Evolutionary conservation across 2,329 filamentous ascomycete genomes (phyloP), one percentile per base, ranked within the genome.

Genomic region (Plenodomus lindquistii): DNA sequence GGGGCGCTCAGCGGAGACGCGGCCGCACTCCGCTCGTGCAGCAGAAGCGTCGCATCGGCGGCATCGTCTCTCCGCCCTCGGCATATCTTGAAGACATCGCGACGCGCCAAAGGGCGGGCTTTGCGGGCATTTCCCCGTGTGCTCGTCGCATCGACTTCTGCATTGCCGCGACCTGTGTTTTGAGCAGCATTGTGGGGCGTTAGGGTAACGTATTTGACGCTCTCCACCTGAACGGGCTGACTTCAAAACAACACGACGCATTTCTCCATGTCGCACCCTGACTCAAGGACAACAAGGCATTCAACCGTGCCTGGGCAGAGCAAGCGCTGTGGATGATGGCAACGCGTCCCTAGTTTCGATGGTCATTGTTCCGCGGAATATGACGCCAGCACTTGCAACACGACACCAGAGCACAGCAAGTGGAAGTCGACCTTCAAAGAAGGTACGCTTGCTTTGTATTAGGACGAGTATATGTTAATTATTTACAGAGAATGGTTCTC

Each of bases 11-110:
- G 21, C 52, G 52, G 50, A 34, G 34, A 29, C 27, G 44, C 48
- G 54, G 59, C 39, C 39, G 48, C 40, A 13, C 46, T 57, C 59
- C 59, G 59, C 57, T 34, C 50, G 42, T 62, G 59, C 57, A 60
- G 54, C 43, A 54, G 19, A 48, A 50, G 50, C 47, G 48, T 52
- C 43, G 27, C 27, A 31, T 31, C n/a, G 15, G 6, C 22, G 46
- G 46, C 46, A 29, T 46, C 53, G 53, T 41, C 38, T 16, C 22
- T 42, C 51, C 48, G 40, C 44, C 50, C 39, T 37, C 40, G 24
- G 49, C 48, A 45, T 38, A 47, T 50, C 19, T 37, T 27, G 16
- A n/a, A 24, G 6, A 36, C 42, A n/a, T 21, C 24, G 18, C 29
- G 40, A 47, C 37, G 22, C 46, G 43, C 44, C 31, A 48, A 42